Conservation (phyloP, 305 asterid species). For the Rubia tinctorum region DNA sequence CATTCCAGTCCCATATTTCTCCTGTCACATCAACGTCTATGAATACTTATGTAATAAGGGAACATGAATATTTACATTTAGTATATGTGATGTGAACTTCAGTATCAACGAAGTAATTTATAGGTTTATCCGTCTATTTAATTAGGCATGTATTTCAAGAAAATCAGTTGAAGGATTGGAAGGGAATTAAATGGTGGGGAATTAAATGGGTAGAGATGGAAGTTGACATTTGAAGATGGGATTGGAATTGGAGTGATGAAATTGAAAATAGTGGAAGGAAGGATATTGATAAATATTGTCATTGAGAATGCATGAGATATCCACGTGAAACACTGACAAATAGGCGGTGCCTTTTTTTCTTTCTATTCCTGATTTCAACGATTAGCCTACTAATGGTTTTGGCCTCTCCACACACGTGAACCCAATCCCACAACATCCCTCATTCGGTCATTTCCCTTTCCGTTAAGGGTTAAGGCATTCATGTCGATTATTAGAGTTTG, state of each 20-base stretch:
- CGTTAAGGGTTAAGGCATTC: slow-evolving; percentile 8
- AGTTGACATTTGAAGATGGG: slow-evolving; percentile 2
- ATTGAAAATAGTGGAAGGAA: neutral
- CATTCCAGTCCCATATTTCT: no score
- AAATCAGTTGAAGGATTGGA: neutral
- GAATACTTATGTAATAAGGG: no score
- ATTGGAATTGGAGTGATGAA: neutral
- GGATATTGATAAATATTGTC: neutral
- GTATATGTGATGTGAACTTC: no score
- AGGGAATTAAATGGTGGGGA: neutral
- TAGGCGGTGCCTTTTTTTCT: slow-evolving; percentile 31
- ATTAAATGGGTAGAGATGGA: neutral
- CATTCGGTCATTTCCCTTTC: neutral
- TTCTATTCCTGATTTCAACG: neutral
- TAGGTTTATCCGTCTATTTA: neutral
- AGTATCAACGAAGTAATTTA: neutral
- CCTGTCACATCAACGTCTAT: no score
- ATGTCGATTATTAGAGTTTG: no score
- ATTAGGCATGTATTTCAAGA: neutral
- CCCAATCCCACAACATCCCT: slow-evolving; percentile 21
- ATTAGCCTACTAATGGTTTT: neutral
- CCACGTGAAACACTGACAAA: slow-evolving; percentile 65
- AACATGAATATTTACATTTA: no score
- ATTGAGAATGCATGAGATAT: slow-evolving; percentile 39
- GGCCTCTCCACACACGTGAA: slow-evolving; percentile 39